phyloP scores from a whole-genome alignment of 305 asterid species.

The Ilex paraguariensis region DNA sequence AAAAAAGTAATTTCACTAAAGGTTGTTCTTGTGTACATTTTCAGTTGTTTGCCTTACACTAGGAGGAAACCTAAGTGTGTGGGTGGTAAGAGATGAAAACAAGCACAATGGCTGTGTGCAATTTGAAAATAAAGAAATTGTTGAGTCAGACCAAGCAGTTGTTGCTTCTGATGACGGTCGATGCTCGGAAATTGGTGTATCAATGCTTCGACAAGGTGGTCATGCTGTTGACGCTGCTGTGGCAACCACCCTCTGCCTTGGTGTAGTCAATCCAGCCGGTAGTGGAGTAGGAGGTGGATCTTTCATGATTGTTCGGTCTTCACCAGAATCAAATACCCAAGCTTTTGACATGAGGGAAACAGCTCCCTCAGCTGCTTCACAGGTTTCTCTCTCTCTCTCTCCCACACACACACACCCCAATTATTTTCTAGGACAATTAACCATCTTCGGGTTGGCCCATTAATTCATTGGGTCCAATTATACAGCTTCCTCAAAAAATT shows the following conservation, averaged over 20 bases:
- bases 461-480: too few relatives aligned
- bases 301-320: conserved; percentile 77
- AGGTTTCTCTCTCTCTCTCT: conserved; percentile 32
- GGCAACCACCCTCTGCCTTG: conserved; percentile 76
- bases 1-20: too few relatives aligned
- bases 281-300: conserved; percentile 95
- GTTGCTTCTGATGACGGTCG: conserved; percentile 93
- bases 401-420: too few relatives aligned
- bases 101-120: conserved; percentile 11
- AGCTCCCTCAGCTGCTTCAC: conserved; percentile 83
- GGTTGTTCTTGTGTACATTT: background rate
- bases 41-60: conserved; percentile 36
- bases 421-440: background rate
- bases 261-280: conserved; percentile 68
- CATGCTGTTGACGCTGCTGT: conserved; percentile 96
- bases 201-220: conserved; percentile 59
- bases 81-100: conserved; percentile 20
- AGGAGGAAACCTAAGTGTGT: conserved; percentile 20
- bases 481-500: too few relatives aligned
- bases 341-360: conserved; percentile 92
- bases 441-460: background rate
- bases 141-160: conserved; percentile 64
- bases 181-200: conserved; percentile 79
- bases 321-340: conserved; percentile 33
- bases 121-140: conserved; percentile 24